Conservation (phyloP, 805 yeast genomes). For the Schwanniomyces yamadae region DNA sequence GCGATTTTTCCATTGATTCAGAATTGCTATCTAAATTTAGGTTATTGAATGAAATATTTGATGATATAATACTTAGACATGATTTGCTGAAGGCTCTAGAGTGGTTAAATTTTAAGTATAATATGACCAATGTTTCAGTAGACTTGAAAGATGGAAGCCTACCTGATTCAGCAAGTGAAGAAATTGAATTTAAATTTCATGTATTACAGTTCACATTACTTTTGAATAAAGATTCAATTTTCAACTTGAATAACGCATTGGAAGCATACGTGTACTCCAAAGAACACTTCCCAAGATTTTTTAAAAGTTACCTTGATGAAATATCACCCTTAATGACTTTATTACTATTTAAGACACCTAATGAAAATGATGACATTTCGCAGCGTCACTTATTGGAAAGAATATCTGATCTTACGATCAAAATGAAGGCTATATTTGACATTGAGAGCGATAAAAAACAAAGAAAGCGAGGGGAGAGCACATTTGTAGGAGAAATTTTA, state of each 20-base stretch:
- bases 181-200: constrained; percentile 41
- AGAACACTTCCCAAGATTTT: constrained; percentile 33
- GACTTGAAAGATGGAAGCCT: background rate
- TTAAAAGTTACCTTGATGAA: constrained; percentile 30
- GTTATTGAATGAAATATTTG: constrained; percentile 31
- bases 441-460: constrained; percentile 14
- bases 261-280: constrained; percentile 39
- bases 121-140: constrained; percentile 7
- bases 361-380: constrained; percentile 13
- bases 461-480: constrained; percentile 17
- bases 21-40: constrained; percentile 25
- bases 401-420: constrained; percentile 21
- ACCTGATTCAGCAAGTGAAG: constrained; percentile 11
- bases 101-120: constrained; percentile 32
- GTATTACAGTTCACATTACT: constrained; percentile 36
- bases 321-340: constrained; percentile 37
- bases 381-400: constrained; percentile 16
- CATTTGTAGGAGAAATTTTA: constrained; percentile 32
- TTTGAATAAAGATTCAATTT: constrained; percentile 19
- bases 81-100: constrained; percentile 29
- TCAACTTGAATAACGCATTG: constrained; percentile 23
- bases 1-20: constrained; percentile 20
- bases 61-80: constrained; percentile 30
- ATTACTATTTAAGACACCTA: constrained; percentile 18
- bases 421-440: constrained; percentile 24